Percentiles rank a stretch among this genome's conserved stretches.
phyloP scores from a whole-genome alignment of 495 filamentous ascomycete genomes.

The Aspergillus saccharolyticus region DNA sequence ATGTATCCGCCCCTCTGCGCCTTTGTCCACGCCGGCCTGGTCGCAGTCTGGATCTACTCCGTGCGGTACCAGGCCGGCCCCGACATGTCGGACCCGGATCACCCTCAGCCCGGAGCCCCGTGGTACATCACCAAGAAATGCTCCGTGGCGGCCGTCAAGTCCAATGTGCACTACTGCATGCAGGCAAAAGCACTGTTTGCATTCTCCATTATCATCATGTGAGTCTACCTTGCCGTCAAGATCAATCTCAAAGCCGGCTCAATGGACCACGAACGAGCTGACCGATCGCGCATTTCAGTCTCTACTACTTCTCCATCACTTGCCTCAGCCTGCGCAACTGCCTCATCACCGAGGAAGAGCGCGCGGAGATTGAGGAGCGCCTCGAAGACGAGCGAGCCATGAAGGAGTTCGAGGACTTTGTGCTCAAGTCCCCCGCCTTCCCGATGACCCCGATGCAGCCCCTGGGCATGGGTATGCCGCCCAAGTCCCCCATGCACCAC shows the following conservation, averaged over 20 bases:
- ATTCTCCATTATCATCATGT: slow-evolving; percentile 67
- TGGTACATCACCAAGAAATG: slow-evolving; percentile 87
- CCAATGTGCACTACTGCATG: slow-evolving; percentile 61
- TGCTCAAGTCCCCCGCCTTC: slow-evolving; percentile 41
- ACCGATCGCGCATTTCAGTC: slow-evolving; percentile 30
- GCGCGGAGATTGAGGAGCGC: slow-evolving; percentile 27
- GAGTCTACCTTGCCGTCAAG: slow-evolving; percentile 31
- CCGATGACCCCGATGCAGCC: slow-evolving; percentile 28
- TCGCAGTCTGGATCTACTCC: slow-evolving; percentile 61
- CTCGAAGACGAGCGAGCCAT: slow-evolving; percentile 38
- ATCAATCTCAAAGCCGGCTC: background rate
- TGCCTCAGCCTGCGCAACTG: slow-evolving; percentile 56
- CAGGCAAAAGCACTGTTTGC: slow-evolving; percentile 75
- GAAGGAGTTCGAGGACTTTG: slow-evolving; percentile 41
- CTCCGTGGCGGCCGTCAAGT: slow-evolving; percentile 50
- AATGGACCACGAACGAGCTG: slow-evolving; percentile 3
- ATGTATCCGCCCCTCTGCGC: slow-evolving; percentile 66
- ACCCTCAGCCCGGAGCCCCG: slow-evolving; percentile 60
- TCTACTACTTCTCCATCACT: slow-evolving; percentile 53
- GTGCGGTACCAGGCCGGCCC: slow-evolving; percentile 70
- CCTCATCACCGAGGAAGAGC: slow-evolving; percentile 50
- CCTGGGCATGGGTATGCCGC: slow-evolving; percentile 29
- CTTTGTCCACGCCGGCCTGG: slow-evolving; percentile 51
- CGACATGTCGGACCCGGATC: slow-evolving; percentile 69
- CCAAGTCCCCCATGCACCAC: slow-evolving; percentile 41